Conservation (phyloP, 108 stramenopile species). For the Thalassiosira profunda region DNA sequence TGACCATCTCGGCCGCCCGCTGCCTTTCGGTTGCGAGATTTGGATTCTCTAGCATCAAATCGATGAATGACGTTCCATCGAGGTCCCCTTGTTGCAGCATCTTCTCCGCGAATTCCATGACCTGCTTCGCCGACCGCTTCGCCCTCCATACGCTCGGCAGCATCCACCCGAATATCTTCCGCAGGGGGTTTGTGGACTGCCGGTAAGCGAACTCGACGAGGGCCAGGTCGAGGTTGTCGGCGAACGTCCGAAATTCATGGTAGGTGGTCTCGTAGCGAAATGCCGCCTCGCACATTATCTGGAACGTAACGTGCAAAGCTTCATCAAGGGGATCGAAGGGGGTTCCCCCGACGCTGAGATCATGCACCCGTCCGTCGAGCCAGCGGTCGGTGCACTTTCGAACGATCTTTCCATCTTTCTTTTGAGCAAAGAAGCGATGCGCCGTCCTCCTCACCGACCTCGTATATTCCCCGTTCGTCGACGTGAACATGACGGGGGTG, state of each 20-base stretch:
- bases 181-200: constrained; percentile 41
- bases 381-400: background rate
- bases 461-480: background rate
- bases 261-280: constrained; percentile 38
- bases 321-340: constrained; percentile 7
- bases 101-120: constrained; percentile 7
- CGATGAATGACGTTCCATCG: background rate
- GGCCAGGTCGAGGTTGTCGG: constrained; percentile 11
- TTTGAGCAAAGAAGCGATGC: background rate
- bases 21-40: background rate
- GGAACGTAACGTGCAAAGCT: constrained; percentile 15
- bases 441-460: background rate
- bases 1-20: constrained; percentile 9
- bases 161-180: constrained; percentile 19
- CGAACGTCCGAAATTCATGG: constrained; percentile 22
- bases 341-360: background rate
- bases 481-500: constrained; percentile 1
- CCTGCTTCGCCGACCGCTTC: background rate
- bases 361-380: background rate
- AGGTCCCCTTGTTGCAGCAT: background rate
- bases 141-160: constrained; percentile 37
- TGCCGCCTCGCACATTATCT: constrained; percentile 45
- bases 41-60: background rate
- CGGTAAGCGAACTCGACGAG: constrained; percentile 32
- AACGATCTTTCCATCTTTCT: constrained; percentile 1